Evolutionary conservation across 1,284 basidiomycete genomes (phyloP).

Genomic region (Lentinula novae-zelandiae): DNA sequence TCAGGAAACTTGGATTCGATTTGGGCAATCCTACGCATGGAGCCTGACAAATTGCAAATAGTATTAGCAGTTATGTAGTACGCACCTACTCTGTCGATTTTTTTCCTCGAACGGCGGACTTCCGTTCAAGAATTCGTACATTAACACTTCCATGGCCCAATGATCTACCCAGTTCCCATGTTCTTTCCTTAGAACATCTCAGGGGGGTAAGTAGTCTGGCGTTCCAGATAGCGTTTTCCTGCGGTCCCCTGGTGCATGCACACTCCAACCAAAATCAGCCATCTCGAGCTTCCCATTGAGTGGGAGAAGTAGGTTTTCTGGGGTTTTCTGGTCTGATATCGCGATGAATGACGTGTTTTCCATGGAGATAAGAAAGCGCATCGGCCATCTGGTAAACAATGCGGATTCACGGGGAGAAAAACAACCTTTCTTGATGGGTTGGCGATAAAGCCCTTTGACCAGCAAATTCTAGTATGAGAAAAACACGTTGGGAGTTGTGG

Average conservation of each 20-base stretch:
- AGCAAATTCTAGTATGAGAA: slow-evolving; percentile 66
- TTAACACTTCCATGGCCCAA: slow-evolving; percentile 96
- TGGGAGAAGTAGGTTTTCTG: slow-evolving; percentile 93
- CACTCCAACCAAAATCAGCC: slow-evolving; percentile 98
- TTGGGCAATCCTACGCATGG: slow-evolving; percentile 80
- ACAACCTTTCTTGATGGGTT: slow-evolving; percentile 72
- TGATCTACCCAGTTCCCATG: slow-evolving; percentile 91
- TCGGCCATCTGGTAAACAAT: slow-evolving; percentile 97
- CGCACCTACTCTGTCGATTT: slow-evolving; percentile 64
- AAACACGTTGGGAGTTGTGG: slow-evolving; percentile 64
- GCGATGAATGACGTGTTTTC: slow-evolving; percentile 96
- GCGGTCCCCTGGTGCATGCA: slow-evolving; percentile 92
- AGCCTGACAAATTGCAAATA: slow-evolving; percentile 48
- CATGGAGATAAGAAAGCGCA: slow-evolving; percentile 89
- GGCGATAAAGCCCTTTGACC: slow-evolving; percentile 79
- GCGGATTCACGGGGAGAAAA: slow-evolving; percentile 15
- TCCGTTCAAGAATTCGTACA: slow-evolving; percentile 93
- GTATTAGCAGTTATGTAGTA: neutral
- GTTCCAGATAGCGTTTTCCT: slow-evolving; percentile 93
- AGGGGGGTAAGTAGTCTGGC: slow-evolving; percentile 91
- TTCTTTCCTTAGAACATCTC: slow-evolving; percentile 90
- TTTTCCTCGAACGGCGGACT: slow-evolving; percentile 92
- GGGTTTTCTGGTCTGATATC: slow-evolving; percentile 99
- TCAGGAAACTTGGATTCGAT: slow-evolving; percentile 78
- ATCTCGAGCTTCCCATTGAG: slow-evolving; percentile 98